Base-by-base conservation (phyloP, 2,329 filamentous ascomycete genomes). In the Metarhizium guizhouense region DNA sequence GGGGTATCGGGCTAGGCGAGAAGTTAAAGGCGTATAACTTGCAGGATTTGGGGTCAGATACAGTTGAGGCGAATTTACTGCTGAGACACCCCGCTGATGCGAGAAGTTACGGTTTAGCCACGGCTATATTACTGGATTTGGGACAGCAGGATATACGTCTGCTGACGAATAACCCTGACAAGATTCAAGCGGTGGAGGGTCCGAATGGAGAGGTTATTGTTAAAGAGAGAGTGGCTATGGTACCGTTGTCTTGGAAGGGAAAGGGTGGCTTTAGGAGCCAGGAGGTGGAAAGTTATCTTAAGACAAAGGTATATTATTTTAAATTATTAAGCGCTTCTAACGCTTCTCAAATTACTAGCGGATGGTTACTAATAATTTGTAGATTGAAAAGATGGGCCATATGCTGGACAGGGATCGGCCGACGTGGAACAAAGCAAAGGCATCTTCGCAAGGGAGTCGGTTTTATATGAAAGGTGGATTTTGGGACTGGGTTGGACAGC, bases 1-100 rank as follows among this genome's bases (percentile, higher is more conserved):
- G 94, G 29, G 94, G 94, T 2, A 99, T 99, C 61, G 94, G 94
- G 0, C 79, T 99, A 0, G 87, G 90, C 2, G 92, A 96, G 74
- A 99, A 99, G 72, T 79, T 99, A 43, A 97, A 99, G 73, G 94
- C 94, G 4, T 99, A 99, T 72, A 99, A 99, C 67, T 77, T 99
- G 47, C 94, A 99, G 70, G 94, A 99, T 72, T 76, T 99, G 30
- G 94, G 94, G 0, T 92, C 88, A n/a, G 94, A 99, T 71, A 99
- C 94, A 0, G 95, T 97, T 38, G 91, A 99, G 73, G 94, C 94
- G 2, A 99, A 99, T 65, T 73, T 99, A 48, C 71, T 97, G 25
- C 76, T 99, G 47, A 79, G 94, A 48, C 94, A 99, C 70, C 94
- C 94, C 0, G 94, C 94, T 1, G 94, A 99, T 70, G 94, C 94